phyloP scores from a whole-genome alignment of 225 moss, liverwort and hornwort species.

The Climacium dendroides region DNA sequence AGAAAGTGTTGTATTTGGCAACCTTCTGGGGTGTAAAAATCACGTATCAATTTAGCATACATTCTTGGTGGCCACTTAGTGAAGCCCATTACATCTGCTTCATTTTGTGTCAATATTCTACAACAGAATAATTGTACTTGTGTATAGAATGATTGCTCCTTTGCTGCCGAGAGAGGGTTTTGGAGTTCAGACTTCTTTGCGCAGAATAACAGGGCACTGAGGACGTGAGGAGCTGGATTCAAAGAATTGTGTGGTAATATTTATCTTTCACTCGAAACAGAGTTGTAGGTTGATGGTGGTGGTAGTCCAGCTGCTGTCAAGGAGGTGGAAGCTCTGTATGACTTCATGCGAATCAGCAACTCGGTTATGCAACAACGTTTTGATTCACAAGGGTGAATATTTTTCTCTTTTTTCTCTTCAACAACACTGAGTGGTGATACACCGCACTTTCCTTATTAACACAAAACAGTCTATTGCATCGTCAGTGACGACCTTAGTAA shows the following conservation, averaged over 20 bases:
- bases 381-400: conserved; percentile 23
- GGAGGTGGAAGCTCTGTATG: conserved; percentile 26
- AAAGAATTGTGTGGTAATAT: neutral
- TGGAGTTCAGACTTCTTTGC: neutral
- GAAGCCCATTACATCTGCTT: neutral
- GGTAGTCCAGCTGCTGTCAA: conserved; percentile 5
- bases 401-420: neutral
- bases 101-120: neutral
- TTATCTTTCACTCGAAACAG: neutral
- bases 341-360: conserved; percentile 30
- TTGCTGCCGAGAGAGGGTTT: neutral
- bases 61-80: neutral
- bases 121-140: too few relatives aligned
- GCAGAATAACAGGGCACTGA: neutral
- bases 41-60: neutral
- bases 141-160: too few relatives aligned
- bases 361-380: conserved; percentile 21
- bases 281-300: neutral
- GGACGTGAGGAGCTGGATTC: neutral
- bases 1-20: neutral
- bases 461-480: neutral
- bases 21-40: neutral
- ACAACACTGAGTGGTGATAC: neutral
- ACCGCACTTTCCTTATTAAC: neutral
- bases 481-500: neutral